Conservation (phyloP, 352 stramenopile genomes). For the Elongisporangium prolatum region DNA sequence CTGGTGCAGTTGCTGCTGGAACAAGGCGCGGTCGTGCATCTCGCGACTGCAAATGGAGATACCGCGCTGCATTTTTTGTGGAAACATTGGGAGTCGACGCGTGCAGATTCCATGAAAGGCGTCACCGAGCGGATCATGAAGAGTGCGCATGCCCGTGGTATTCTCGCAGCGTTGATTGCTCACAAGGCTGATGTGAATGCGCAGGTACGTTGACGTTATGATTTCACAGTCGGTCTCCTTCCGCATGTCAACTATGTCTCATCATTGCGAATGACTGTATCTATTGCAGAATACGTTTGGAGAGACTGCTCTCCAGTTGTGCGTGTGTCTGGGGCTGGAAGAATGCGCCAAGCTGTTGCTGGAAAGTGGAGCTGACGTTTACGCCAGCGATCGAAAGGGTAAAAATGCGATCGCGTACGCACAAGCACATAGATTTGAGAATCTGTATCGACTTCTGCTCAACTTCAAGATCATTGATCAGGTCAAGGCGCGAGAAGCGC, state of each 20-base stretch:
- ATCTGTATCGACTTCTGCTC: slow-evolving; percentile 33
- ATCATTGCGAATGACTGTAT: neutral
- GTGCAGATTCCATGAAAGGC: slow-evolving; percentile 23
- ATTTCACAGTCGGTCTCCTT: neutral
- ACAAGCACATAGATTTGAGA: slow-evolving; percentile 19
- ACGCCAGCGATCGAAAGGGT: slow-evolving; percentile 27
- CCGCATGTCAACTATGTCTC: neutral
- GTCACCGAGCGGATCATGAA: slow-evolving; percentile 22
- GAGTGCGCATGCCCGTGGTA: slow-evolving; percentile 27
- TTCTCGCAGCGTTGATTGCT: slow-evolving; percentile 32
- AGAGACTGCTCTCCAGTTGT: slow-evolving; percentile 53
- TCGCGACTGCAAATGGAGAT: slow-evolving; percentile 63
- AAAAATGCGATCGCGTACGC: slow-evolving; percentile 42
- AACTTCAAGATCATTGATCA: slow-evolving; percentile 41
- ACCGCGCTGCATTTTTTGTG: slow-evolving; percentile 65
- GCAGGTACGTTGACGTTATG: slow-evolving; percentile 24
- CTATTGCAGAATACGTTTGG: slow-evolving; percentile 69
- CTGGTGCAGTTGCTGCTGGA: slow-evolving; percentile 44
- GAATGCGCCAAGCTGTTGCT: slow-evolving; percentile 58
- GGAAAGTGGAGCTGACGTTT: slow-evolving; percentile 24
- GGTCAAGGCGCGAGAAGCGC: slow-evolving; percentile 23
- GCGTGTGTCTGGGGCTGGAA: slow-evolving; percentile 41
- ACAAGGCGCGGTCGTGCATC: slow-evolving; percentile 38
- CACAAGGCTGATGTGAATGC: slow-evolving; percentile 39
- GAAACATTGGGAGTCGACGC: slow-evolving; percentile 23